Base-by-base conservation (phyloP, 1,139 yeast species). In the Yamadazyma trypodendri region DNA sequence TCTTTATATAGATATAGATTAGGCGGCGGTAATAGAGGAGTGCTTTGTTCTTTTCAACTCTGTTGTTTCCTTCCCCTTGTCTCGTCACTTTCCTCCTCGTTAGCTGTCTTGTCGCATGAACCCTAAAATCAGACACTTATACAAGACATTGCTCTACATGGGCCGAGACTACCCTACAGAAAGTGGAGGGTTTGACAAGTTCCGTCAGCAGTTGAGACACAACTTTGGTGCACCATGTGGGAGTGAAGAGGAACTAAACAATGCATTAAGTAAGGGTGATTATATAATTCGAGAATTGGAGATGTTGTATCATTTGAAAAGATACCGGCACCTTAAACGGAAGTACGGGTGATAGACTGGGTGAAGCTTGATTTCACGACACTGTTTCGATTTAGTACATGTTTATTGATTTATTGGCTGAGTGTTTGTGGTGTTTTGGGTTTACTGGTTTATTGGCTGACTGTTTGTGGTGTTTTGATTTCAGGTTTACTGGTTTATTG, bases 121-220 rank as follows among this genome's bases (percentile, higher is more conserved):
- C 39, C 62, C 63, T 2, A 38, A 56, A 31, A 58, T 66, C 11
- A 49, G 69, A 28, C 51, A 48, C 21, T 49, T 66, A 24, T 66
- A 59, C 49, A 59, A 60, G 38, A 51, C 48, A 29, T 50, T 67
- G 23, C 49, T 65, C 10, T 66, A 54, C 43, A 63, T 66, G 60
- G 72, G 68, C 6, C 54, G 49, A 40, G 71, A 65, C 28, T 65
- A 65, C 43, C 72, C 72, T 4, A 44, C 28, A 5, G 52, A 52
- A 32, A 54, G 58, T 41, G 68, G 62, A 9, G 73, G 68, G 2
- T 56, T 51, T 31, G 22, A 16, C 15, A 55, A 55, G 44, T 54
- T 66, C 39, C 43, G 52, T 24, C 23, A 32, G 12, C 39, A 40
- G 36, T 37, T 60, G 37, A 54, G 64, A 46, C 23, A 31, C 27